A percentile compares a stretch with the other conserved stretches of the same genome.
phyloP scores from a whole-genome alignment of 306 rosid genomes.

The Dalbergia oliveri region DNA sequence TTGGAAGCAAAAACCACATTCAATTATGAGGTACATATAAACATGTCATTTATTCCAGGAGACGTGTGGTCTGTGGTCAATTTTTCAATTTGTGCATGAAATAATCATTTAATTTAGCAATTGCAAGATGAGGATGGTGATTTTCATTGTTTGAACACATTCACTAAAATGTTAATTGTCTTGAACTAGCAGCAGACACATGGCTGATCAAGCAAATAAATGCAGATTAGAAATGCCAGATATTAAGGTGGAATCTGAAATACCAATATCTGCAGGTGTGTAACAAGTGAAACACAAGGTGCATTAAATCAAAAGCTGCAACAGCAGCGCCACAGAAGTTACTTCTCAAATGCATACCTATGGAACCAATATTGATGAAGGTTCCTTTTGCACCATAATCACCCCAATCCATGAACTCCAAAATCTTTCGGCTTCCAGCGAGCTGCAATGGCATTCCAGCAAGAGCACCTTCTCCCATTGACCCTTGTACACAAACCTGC shows the following conservation, averaged over 20 bases:
- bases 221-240: conserved; percentile 9
- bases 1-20: conserved; percentile 8
- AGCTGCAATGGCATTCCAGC: conserved; percentile 99
- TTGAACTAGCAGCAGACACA: conserved; percentile 9
- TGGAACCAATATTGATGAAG: conserved; percentile 86
- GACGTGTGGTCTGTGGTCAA: conserved; percentile 5
- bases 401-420: conserved; percentile 99
- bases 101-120: conserved; percentile 19
- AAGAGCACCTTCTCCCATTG: conserved; percentile 98
- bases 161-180: background rate
- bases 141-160: conserved; percentile 26
- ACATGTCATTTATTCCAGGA: conserved; percentile 3
- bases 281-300: conserved; percentile 19
- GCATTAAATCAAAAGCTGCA: conserved; percentile 30
- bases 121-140: conserved; percentile 19
- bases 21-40: conserved; percentile 3
- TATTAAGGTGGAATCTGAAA: conserved; percentile 34
- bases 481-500: conserved; percentile 98
- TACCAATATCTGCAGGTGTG: conserved; percentile 33
- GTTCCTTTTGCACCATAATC: conserved; percentile 89
- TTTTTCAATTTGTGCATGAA: background rate
- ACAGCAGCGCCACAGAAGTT: conserved; percentile 24
- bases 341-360: conserved; percentile 64
- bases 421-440: conserved; percentile 85
- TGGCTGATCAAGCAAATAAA: conserved; percentile 35